Conservation (phyloP, 2,329 filamentous ascomycete genomes). For the Sporothrix globosa region DNA sequence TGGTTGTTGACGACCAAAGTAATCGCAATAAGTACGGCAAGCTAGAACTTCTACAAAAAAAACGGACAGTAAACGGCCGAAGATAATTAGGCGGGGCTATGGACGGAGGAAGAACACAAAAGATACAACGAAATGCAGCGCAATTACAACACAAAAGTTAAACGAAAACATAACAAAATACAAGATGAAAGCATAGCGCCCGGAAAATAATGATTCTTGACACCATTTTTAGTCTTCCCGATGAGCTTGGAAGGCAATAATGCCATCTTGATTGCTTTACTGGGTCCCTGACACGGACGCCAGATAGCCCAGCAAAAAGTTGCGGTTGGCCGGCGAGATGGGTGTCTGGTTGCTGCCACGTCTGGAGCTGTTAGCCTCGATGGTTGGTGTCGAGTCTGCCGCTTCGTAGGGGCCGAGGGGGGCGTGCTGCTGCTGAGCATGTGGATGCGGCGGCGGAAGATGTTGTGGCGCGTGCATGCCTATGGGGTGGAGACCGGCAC, state of each 20-base stretch:
- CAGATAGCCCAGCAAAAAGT: constrained; percentile 75
- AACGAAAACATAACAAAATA: constrained; percentile 12
- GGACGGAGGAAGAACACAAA: constrained; percentile 11
- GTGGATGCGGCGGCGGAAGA: not conserved
- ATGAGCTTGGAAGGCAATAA: too few species aligned
- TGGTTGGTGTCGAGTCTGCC: constrained; percentile 26
- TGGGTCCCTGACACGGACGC: constrained; percentile 55
- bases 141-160: not conserved
- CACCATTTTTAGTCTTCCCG: too few species aligned
- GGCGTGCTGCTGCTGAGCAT: not conserved
- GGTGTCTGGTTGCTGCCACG: constrained; percentile 57
- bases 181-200: not conserved
- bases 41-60: constrained; percentile 1
- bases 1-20: not conserved
- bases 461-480: constrained; percentile 13
- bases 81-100: constrained; percentile 26
- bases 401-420: constrained; percentile 21
- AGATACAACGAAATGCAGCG: not conserved
- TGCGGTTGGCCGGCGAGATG: constrained; percentile 71
- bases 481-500: constrained; percentile 4
- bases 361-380: constrained; percentile 41
- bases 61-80: not conserved
- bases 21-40: not conserved
- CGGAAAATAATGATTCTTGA: not conserved
- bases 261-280: not conserved